Evolutionary conservation across 257 asterid genomes (phyloP).

Genomic region (Thymus mandschuricus): DNA sequence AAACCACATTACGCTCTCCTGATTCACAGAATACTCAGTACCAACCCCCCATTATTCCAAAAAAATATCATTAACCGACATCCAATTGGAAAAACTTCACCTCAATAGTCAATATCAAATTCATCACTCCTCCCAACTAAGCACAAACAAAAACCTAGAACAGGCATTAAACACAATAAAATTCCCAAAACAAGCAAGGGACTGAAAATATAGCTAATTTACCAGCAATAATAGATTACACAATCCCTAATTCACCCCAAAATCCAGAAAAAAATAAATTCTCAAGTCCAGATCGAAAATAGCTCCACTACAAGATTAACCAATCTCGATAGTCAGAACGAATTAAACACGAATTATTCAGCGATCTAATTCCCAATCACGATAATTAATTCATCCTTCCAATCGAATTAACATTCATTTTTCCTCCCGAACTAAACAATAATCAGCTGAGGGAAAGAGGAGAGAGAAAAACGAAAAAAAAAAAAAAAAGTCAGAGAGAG

Average conservation of each 20-base stretch:
- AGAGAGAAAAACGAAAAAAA: constrained; percentile 9
- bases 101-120: constrained; percentile 28
- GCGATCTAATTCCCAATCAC: constrained; percentile 42
- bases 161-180: neutral
- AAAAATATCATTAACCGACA: constrained; percentile 24
- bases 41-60: constrained; percentile 35
- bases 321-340: constrained; percentile 41
- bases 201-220: neutral
- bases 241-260: constrained; percentile 32
- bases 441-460: constrained; percentile 9
- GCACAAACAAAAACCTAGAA: neutral
- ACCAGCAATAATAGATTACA: constrained; percentile 12
- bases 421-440: constrained; percentile 26
- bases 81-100: constrained; percentile 22
- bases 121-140: constrained; percentile 34
- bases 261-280: constrained; percentile 9
- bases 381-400: constrained; percentile 14
- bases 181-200: constrained; percentile 14
- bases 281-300: constrained; percentile 41
- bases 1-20: neutral
- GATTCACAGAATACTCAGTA: constrained; percentile 18
- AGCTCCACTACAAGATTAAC: constrained; percentile 33
- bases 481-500: constrained; percentile 27
- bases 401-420: constrained; percentile 29
- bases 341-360: constrained; percentile 18